Evolutionary conservation across 257 asterid genomes (phyloP), one percentile per base, ranked within the genome.

Genomic region (Plantago major): DNA sequence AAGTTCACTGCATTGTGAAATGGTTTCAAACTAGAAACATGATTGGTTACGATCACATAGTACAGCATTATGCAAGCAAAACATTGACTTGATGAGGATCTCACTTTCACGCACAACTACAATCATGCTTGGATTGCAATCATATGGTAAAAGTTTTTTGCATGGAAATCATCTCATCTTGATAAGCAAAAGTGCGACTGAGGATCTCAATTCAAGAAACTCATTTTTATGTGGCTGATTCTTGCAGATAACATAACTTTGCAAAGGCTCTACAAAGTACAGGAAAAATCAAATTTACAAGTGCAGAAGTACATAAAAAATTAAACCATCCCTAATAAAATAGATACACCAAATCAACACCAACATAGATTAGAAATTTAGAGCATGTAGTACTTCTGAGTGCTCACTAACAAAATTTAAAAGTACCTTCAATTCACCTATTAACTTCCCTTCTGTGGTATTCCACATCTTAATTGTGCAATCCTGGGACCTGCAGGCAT

Each of bases 401-500:
- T 11, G 11, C 33, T 53, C 12, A 26, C 55, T 50, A 55, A 38
- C 54, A 63, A 10, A 63, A 10, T 47, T 7, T 40, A 13, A 44
- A 66, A 72, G 17, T 72, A 86, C 99, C 97, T 84, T 92, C 75
- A 89, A 71, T 70, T 89, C 95, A 19, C 96, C 86, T 55, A 89
- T 89, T 61, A 92, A 82, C 85, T 89, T 89, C 63, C 98, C 97
- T 47, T 89, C 84, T 46, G 95, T 8, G 58, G 95, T 79, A 71
- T 92, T 89, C 99, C 97, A 92, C 82, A 92, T 82, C 73, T 92
- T 92, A 76, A 89, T 89, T 17, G 93, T 92, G 68, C 97, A 86
- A 77, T 92, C 99, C 76, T 89, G 90, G 63, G 99, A 92, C 70
- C 97, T 92, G 82, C 49, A 57, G 73, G 67, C 49, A 71, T 44